Evolutionary conservation across 257 asterid genomes (phyloP).

Genomic region (Verbena officinalis): DNA sequence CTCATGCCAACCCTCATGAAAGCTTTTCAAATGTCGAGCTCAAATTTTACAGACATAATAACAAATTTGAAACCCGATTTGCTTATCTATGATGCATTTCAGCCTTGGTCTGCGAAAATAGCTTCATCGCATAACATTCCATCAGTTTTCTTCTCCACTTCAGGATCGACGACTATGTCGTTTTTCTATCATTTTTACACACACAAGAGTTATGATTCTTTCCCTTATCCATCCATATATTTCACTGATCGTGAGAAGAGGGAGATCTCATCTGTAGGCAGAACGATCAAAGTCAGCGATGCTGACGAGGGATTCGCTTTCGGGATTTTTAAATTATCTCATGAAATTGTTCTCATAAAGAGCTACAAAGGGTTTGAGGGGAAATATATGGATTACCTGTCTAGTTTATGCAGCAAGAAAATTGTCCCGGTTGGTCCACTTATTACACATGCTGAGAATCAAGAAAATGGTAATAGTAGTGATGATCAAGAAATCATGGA

Average conservation of each 20-base stretch:
- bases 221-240: constrained; percentile 29
- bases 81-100: constrained; percentile 37
- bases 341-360: neutral
- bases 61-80: constrained; percentile 28
- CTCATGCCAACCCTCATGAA: constrained; percentile 36
- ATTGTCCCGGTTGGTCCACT: constrained; percentile 44
- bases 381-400: neutral
- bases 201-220: constrained; percentile 13
- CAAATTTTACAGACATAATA: constrained; percentile 26
- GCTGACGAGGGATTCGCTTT: constrained; percentile 15
- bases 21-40: constrained; percentile 34
- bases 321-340: constrained; percentile 18
- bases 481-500: constrained; percentile 28
- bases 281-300: constrained; percentile 1
- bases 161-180: constrained; percentile 26
- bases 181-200: constrained; percentile 26
- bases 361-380: neutral
- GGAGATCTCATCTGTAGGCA: neutral
- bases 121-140: constrained; percentile 37
- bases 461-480: neutral
- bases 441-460: neutral
- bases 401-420: neutral
- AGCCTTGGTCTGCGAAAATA: constrained; percentile 37
- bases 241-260: constrained; percentile 27
- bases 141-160: constrained; percentile 28